Evolutionary conservation across 441 rosid genomes (phyloP).

Genomic region (Pelargonium australe): DNA sequence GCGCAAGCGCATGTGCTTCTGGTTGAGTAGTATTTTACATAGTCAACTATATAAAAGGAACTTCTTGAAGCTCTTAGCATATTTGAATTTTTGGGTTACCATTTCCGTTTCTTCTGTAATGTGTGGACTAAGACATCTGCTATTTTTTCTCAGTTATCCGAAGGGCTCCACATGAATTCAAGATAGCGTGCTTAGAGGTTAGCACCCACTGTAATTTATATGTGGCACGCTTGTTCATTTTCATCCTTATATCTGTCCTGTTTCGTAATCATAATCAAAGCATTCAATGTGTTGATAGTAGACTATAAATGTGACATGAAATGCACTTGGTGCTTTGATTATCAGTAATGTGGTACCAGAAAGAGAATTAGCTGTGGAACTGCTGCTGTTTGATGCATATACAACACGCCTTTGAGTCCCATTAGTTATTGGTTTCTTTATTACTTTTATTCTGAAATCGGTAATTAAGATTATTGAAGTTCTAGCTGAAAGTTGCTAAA

Average conservation of each 20-base stretch:
- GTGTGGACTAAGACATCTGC: slow-evolving; percentile 18
- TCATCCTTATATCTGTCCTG: slow-evolving; percentile 13
- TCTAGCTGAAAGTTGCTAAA: not conserved
- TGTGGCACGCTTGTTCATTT: not conserved
- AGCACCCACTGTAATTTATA: slow-evolving; percentile 21
- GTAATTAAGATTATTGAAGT: not conserved
- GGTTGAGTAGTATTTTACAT: not conserved
- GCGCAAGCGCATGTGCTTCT: not conserved
- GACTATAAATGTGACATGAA: not conserved
- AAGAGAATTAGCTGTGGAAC: too few species aligned
- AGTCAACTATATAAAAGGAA: not conserved
- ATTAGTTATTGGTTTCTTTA: not conserved
- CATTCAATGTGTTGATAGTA: not conserved
- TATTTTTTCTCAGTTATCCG: slow-evolving; percentile 61
- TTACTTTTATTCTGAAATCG: not conserved
- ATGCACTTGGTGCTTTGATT: not conserved
- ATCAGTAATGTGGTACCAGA: not conserved
- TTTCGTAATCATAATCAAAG: slow-evolving; percentile 6
- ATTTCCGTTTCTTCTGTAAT: slow-evolving; percentile 3
- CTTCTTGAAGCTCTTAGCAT: not conserved
- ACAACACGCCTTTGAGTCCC: not conserved
- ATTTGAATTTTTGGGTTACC: not conserved
- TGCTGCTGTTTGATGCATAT: not conserved
- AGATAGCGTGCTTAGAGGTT: slow-evolving; percentile 97
- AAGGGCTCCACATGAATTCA: slow-evolving; percentile 99